Evolutionary conservation across 495 filamentous ascomycete genomes (phyloP).

Genomic region (Aspergillus asperescens): DNA sequence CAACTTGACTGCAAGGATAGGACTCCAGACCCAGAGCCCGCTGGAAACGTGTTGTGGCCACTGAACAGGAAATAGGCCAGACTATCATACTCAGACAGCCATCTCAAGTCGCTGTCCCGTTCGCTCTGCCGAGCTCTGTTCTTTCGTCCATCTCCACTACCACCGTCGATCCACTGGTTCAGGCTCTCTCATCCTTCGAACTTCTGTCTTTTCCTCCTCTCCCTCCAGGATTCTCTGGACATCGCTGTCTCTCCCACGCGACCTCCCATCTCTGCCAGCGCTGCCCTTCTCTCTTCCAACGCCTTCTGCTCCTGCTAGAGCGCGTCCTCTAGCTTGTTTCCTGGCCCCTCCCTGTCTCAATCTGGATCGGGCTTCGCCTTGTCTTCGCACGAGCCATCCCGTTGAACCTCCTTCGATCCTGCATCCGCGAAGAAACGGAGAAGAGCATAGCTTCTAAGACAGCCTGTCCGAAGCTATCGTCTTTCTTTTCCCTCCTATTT

Average conservation of each 20-base stretch:
- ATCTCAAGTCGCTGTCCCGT: background rate
- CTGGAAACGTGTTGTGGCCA: background rate
- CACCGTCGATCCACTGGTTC: slow-evolving; percentile 4
- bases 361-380: background rate
- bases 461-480: background rate
- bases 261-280: background rate
- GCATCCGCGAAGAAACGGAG: background rate
- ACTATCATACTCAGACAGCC: background rate
- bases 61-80: background rate
- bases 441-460: background rate
- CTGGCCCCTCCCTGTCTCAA: background rate
- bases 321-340: background rate
- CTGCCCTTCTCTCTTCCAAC: background rate
- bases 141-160: background rate
- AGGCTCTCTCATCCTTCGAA: slow-evolving; percentile 3
- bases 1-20: background rate
- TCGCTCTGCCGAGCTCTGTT: background rate
- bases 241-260: background rate
- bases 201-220: slow-evolving; percentile 5
- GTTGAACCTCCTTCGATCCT: background rate
- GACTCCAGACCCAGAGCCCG: background rate
- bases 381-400: background rate
- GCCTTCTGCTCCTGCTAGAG: slow-evolving; percentile 1
- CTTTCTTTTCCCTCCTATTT: background rate
- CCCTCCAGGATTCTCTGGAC: background rate